A percentile compares a stretch with the other conserved stretches of the same genome.
Conservation (phyloP, 2,329 filamentous ascomycete genomes). For the Pseudogymnoascus sp. region DNA sequence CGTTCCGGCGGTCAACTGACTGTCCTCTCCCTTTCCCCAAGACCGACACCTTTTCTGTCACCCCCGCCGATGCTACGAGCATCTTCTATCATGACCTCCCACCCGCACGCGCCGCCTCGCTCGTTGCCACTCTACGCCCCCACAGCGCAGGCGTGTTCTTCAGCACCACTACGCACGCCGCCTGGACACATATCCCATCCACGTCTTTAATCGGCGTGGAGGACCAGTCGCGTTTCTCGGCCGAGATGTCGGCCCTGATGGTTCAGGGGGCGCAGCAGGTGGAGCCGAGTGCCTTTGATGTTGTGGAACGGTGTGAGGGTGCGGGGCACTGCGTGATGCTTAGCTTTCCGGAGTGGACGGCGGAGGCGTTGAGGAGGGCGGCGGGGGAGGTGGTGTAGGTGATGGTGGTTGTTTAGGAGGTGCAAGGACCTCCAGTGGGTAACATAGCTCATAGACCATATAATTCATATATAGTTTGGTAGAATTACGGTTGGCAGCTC, state of each 20-base stretch:
- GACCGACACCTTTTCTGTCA: neutral
- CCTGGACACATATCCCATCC: slow-evolving; percentile 10
- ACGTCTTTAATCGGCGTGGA: slow-evolving; percentile 4
- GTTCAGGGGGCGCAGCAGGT: slow-evolving; percentile 18
- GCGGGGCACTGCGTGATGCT: slow-evolving; percentile 20
- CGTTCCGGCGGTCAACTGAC: neutral
- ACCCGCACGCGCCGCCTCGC: neutral
- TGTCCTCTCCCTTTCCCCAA: no score
- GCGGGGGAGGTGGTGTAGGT: neutral
- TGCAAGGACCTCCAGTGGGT: neutral
- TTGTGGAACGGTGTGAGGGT: slow-evolving; percentile 19
- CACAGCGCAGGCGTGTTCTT: slow-evolving; percentile 9
- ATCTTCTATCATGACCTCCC: slow-evolving; percentile 2
- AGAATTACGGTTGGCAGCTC: neutral
- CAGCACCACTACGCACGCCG: slow-evolving; percentile 3
- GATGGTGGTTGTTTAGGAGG: neutral
- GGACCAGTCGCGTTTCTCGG: neutral
- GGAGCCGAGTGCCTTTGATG: slow-evolving; percentile 19
- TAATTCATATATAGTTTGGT: neutral
- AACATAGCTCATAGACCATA: neutral
- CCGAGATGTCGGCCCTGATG: slow-evolving; percentile 17
- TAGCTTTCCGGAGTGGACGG: slow-evolving; percentile 18
- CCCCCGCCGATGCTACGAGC: neutral
- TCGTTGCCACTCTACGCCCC: neutral
- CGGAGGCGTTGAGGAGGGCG: neutral